Evolutionary conservation across 78 protist genomes (phyloP).

Genomic region (Dictyostelium intermedium): DNA sequence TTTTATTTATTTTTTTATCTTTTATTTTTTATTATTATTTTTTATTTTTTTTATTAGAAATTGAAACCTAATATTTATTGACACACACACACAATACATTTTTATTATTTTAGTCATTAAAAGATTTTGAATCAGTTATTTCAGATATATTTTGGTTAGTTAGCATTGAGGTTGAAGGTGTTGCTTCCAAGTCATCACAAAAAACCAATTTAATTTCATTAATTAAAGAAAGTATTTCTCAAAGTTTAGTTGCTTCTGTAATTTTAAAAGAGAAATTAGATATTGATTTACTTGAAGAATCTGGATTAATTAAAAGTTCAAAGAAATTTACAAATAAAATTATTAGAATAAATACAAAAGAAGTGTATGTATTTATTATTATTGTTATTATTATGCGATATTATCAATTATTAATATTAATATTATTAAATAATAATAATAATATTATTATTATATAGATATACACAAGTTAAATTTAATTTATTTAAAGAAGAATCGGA

Average conservation of each 20-base stretch:
- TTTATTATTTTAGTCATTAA: not conserved
- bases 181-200: not conserved
- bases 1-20: not conserved
- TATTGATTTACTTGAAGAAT: not conserved
- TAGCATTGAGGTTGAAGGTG: conserved; percentile 26
- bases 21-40: too few relatives aligned
- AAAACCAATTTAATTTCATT: not conserved
- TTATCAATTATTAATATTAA: not conserved
- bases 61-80: too few relatives aligned
- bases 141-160: conserved; percentile 37
- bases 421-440: not conserved
- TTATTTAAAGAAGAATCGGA: conserved; percentile 88
- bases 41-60: not conserved
- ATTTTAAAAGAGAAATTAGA: conserved; percentile 58
- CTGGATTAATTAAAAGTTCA: not conserved
- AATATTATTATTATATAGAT: conserved; percentile 3
- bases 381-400: too few relatives aligned
- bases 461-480: conserved; percentile 81
- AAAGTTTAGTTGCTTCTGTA: not conserved
- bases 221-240: conserved; percentile 11
- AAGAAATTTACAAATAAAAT: conserved; percentile 3
- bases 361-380: conserved; percentile 16
- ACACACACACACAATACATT: not conserved
- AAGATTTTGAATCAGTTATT: conserved; percentile 10
- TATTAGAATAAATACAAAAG: conserved; percentile 34